Conservation (phyloP, 2,329 filamentous ascomycete species). For the Amphichorda felina region DNA sequence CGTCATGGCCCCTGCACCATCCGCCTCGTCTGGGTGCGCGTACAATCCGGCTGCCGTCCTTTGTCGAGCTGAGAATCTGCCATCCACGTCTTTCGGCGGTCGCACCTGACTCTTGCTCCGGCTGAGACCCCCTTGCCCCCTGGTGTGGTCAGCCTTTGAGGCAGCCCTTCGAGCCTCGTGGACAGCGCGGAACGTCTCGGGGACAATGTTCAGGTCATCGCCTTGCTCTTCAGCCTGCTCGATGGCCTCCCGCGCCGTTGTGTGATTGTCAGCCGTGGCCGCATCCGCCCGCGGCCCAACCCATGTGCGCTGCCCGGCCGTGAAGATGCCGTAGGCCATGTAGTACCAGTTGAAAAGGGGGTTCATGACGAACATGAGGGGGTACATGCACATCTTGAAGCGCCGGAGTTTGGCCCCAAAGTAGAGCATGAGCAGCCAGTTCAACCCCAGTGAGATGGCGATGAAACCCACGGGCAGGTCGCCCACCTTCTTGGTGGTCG, state of each 20-base stretch:
- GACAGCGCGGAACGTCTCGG: slow-evolving; percentile 66
- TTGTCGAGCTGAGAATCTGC: slow-evolving; percentile 64
- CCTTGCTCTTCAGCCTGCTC: slow-evolving; percentile 67
- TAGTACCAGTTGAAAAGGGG: slow-evolving; percentile 98
- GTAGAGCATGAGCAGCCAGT: slow-evolving; percentile 93
- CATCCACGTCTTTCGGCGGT: slow-evolving; percentile 64
- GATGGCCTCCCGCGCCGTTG: slow-evolving; percentile 71
- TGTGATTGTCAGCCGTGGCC: slow-evolving; percentile 62
- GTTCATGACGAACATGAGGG: slow-evolving; percentile 88
- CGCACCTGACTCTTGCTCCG: slow-evolving; percentile 48
- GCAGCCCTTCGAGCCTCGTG: slow-evolving; percentile 32
- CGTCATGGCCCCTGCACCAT: slow-evolving; percentile 18
- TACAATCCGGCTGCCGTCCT: slow-evolving; percentile 58
- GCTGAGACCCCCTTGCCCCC: slow-evolving; percentile 16
- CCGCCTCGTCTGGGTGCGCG: slow-evolving; percentile 51
- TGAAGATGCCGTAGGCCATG: slow-evolving; percentile 95
- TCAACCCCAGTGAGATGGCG: slow-evolving; percentile 79
- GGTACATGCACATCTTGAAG: slow-evolving; percentile 92
- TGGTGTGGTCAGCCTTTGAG: slow-evolving; percentile 7
- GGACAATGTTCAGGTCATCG: slow-evolving; percentile 82
- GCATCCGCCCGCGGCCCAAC: slow-evolving; percentile 87
- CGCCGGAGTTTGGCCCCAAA: slow-evolving; percentile 78
- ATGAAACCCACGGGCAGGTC: slow-evolving; percentile 90
- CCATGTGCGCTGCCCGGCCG: slow-evolving; percentile 89
- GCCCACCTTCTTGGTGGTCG: slow-evolving; percentile 65